These are phyloP conservation scores for Amanita muscaria DNA, from an alignment of 768 basidiomycete genomes.

Conservation along the genomic window DNA sequence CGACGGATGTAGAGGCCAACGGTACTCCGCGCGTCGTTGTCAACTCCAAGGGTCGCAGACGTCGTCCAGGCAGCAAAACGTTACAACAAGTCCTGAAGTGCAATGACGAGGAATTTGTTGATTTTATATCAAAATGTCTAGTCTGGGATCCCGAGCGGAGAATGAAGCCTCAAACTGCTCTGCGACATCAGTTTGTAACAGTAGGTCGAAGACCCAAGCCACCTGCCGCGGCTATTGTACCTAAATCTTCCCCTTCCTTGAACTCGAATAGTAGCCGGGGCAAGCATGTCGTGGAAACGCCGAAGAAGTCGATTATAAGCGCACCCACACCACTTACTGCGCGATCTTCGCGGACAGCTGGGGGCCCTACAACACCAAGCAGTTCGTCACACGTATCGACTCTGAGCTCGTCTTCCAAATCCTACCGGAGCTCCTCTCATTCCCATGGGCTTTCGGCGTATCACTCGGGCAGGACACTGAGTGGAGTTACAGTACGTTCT, in stretches of 20 bases:
- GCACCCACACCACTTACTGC: conserved; percentile 84
- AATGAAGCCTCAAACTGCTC: conserved; percentile 85
- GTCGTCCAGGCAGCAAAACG: conserved; percentile 87
- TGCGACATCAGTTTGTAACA: conserved; percentile 85
- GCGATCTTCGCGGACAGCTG: conserved; percentile 53
- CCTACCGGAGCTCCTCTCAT: conserved; percentile 64
- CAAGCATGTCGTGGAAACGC: conserved; percentile 55
- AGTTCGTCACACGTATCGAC: conserved; percentile 44
- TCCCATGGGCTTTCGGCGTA: conserved; percentile 63
- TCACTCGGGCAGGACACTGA: conserved; percentile 68
- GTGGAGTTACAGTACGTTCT: conserved; percentile 54
- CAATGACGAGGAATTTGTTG: conserved; percentile 92
- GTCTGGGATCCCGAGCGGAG: conserved; percentile 96
- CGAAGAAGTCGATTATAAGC: conserved; percentile 85
- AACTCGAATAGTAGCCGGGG: conserved; percentile 43
- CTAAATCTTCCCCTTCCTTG: conserved; percentile 51
- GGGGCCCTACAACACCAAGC: conserved; percentile 51
- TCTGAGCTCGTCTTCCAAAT: conserved; percentile 51
- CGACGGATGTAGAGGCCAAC: conserved; percentile 59
- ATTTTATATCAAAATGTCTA: conserved; percentile 96
- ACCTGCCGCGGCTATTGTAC: conserved; percentile 32
- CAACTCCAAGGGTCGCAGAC: conserved; percentile 91
- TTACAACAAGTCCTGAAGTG: conserved; percentile 83
- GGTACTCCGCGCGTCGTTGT: conserved; percentile 90
- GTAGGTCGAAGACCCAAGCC: conserved; percentile 51